Evolutionary conservation across 2,329 filamentous ascomycete species (phyloP).

Genomic region (Cytospora leucostoma): DNA sequence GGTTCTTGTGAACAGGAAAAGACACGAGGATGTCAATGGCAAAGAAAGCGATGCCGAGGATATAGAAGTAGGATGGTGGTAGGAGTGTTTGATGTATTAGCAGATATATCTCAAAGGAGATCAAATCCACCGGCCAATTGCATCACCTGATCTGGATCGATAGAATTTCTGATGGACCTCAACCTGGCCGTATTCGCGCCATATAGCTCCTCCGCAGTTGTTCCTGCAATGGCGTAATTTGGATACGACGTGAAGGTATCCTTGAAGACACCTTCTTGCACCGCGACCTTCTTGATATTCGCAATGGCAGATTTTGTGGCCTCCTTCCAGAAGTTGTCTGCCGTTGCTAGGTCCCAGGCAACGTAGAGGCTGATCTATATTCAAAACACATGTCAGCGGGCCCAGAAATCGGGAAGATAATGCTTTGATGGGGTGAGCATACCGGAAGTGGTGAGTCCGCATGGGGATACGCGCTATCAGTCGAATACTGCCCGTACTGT

Average conservation of each 20-base stretch:
- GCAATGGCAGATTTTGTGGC: conserved; percentile 31
- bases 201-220: conserved; percentile 30
- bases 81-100: too few relatives aligned
- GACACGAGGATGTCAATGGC: too few relatives aligned
- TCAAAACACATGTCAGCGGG: not conserved
- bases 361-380: conserved; percentile 35
- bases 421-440: not conserved
- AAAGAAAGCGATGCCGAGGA: too few relatives aligned
- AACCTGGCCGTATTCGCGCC: conserved; percentile 31
- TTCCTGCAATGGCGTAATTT: conserved; percentile 33
- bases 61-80: too few relatives aligned
- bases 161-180: conserved; percentile 27
- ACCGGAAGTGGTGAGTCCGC: conserved; percentile 33
- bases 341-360: conserved; percentile 30
- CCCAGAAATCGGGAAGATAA: rapidly evolving
- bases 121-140: conserved; percentile 32
- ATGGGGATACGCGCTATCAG: conserved; percentile 37
- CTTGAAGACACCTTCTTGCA: conserved; percentile 34
- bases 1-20: too few relatives aligned
- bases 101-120: not conserved
- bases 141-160: conserved; percentile 35
- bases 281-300: conserved; percentile 34
- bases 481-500: conserved; percentile 35
- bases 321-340: conserved; percentile 36
- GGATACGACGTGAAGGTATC: conserved; percentile 31